Evolutionary conservation across 257 asterid species (phyloP).

Genomic region (Solanum virginianum): DNA sequence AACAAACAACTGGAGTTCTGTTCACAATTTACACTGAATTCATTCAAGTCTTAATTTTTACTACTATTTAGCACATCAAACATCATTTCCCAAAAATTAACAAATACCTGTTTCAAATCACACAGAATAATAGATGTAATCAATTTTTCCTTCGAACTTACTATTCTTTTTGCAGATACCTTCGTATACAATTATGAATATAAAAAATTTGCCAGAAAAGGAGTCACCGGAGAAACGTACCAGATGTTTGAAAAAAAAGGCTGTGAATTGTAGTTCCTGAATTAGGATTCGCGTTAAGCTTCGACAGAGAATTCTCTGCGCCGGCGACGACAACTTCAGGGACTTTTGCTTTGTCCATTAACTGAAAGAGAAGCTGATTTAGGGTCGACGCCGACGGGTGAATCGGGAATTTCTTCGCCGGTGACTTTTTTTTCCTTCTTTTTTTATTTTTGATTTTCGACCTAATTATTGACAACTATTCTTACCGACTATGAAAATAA

Average conservation of each 20-base stretch:
- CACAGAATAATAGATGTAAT: background rate
- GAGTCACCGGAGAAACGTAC: slow-evolving; percentile 10
- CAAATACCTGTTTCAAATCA: background rate
- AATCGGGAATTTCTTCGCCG: background rate
- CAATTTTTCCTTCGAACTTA: background rate
- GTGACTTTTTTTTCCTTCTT: background rate
- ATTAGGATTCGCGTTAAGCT: slow-evolving; percentile 24
- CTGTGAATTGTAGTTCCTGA: background rate
- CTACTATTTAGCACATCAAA: background rate
- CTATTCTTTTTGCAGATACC: background rate
- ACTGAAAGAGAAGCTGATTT: background rate
- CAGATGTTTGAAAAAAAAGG: slow-evolving; percentile 18
- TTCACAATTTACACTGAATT: background rate
- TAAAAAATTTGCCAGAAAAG: background rate
- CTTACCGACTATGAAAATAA: background rate
- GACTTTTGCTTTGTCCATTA: slow-evolving; percentile 46
- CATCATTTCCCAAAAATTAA: background rate
- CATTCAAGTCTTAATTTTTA: background rate
- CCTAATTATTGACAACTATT: background rate
- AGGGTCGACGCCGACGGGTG: background rate
- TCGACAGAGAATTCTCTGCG: slow-evolving; percentile 14
- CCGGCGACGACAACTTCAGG: slow-evolving; percentile 10
- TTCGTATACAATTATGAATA: background rate
- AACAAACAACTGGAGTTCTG: background rate
- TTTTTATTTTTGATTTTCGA: background rate